Evolutionary conservation across 805 yeast species (phyloP).

Genomic region (Saturnispora gosingensis): DNA sequence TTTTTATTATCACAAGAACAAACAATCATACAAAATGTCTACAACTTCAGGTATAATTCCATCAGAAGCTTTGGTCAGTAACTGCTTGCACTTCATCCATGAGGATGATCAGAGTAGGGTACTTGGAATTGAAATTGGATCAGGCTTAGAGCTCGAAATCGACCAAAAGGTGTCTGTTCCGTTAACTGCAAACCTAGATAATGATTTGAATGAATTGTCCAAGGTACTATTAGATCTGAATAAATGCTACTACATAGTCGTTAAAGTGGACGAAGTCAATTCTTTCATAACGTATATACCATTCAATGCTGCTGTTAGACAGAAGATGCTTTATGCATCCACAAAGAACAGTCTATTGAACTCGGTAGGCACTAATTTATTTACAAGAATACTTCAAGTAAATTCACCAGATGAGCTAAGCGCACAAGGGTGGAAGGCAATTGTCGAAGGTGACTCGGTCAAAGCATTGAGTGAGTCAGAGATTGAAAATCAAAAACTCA

Average conservation of each 20-base stretch:
- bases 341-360: slow-evolving; percentile 69
- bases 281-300: slow-evolving; percentile 81
- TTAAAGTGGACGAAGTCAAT: slow-evolving; percentile 29
- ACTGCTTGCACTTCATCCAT: slow-evolving; percentile 1
- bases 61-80: background rate
- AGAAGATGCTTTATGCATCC: slow-evolving; percentile 91
- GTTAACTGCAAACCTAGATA: background rate
- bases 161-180: background rate
- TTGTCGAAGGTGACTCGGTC: slow-evolving; percentile 28
- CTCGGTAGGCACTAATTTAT: slow-evolving; percentile 50
- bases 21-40: slow-evolving; percentile 6
- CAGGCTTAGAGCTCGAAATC: background rate
- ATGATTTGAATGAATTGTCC: slow-evolving; percentile 5
- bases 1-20: background rate
- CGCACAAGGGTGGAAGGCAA: slow-evolving; percentile 37
- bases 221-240: slow-evolving; percentile 24
- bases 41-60: slow-evolving; percentile 14
- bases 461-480: slow-evolving; percentile 56
- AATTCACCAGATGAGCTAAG: slow-evolving; percentile 39
- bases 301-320: slow-evolving; percentile 69
- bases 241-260: slow-evolving; percentile 22
- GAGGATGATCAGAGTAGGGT: background rate
- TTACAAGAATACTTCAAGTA: background rate
- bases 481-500: slow-evolving; percentile 36
- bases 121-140: background rate